Percentiles rank a stretch among this genome's conserved stretches.
These are phyloP conservation scores for Geoglossum glabrum DNA, from an alignment of 495 filamentous ascomycete genomes.

Conservation along the genomic window DNA sequence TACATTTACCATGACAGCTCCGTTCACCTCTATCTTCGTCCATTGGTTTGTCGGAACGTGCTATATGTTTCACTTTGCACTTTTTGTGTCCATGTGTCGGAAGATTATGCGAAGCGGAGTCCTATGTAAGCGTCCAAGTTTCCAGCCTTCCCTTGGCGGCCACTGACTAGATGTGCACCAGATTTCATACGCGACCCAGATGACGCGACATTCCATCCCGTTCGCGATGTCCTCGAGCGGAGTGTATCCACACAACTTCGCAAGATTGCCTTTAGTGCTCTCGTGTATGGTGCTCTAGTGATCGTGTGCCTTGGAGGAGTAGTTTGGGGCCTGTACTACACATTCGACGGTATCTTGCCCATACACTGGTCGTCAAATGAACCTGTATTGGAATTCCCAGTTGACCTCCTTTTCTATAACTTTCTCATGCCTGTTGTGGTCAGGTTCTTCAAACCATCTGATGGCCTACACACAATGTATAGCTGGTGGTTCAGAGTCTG, in stretches of 20 bases:
- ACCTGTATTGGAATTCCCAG: slow-evolving; percentile 81
- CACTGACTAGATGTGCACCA: slow-evolving; percentile 11
- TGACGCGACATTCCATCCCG: slow-evolving; percentile 94
- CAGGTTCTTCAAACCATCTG: slow-evolving; percentile 62
- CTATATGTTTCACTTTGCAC: slow-evolving; percentile 99
- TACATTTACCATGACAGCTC: slow-evolving; percentile 50
- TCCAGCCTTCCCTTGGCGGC: background rate
- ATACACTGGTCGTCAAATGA: slow-evolving; percentile 84
- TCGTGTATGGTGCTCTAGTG: slow-evolving; percentile 88
- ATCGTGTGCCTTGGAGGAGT: slow-evolving; percentile 86
- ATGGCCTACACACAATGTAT: slow-evolving; percentile 66
- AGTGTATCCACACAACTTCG: slow-evolving; percentile 82
- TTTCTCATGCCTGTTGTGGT: slow-evolving; percentile 78
- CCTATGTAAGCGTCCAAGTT: slow-evolving; percentile 40
- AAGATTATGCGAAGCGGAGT: slow-evolving; percentile 92
- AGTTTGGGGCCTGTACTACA: slow-evolving; percentile 67
- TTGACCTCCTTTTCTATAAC: slow-evolving; percentile 91
- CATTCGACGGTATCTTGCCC: slow-evolving; percentile 52
- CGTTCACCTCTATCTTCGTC: slow-evolving; percentile 77
- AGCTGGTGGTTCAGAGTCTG: slow-evolving; percentile 92
- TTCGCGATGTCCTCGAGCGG: slow-evolving; percentile 88
- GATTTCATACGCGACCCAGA: slow-evolving; percentile 98
- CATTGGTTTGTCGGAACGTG: slow-evolving; percentile 98
- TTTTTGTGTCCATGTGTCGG: slow-evolving; percentile 97
- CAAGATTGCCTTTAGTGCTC: slow-evolving; percentile 87